Percentiles rank a stretch among this genome's conserved stretches.
Conservation (phyloP, 2,329 filamentous ascomycete genomes). For the Lecanicillium sp. region DNA sequence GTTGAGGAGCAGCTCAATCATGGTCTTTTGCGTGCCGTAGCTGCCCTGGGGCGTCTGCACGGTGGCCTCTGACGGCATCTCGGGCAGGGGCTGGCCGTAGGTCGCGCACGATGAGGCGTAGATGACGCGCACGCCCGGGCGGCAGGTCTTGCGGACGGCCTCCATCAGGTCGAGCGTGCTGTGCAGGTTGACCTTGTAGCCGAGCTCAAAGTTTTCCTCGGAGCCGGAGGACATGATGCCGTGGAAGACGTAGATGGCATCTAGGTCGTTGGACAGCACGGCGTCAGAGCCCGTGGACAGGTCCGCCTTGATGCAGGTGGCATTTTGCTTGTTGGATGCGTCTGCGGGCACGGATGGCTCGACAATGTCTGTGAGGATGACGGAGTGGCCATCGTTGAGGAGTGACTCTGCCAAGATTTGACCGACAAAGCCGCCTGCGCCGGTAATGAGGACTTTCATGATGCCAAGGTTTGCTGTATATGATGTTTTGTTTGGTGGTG, state of each 20-base stretch:
- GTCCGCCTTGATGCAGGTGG: constrained; percentile 10
- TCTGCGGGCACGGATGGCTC: constrained; percentile 36
- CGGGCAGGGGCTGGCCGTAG: constrained; percentile 42
- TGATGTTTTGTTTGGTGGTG: not conserved
- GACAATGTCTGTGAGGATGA: constrained; percentile 49
- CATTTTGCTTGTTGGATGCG: constrained; percentile 21
- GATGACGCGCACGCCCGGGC: constrained; percentile 44
- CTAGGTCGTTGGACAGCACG: constrained; percentile 20
- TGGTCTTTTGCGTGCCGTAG: constrained; percentile 54
- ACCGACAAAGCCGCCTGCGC: constrained; percentile 54
- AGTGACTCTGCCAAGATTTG: constrained; percentile 49
- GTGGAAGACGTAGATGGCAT: constrained; percentile 50
- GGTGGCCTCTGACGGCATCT: constrained; percentile 33
- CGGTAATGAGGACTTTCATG: constrained; percentile 46
- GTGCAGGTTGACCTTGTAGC: constrained; percentile 50
- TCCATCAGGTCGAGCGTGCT: constrained; percentile 46
- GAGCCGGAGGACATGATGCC: constrained; percentile 56
- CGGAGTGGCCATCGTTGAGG: constrained; percentile 30
- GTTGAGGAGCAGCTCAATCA: constrained; percentile 36
- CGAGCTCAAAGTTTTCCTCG: constrained; percentile 47
- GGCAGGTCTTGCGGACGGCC: constrained; percentile 29
- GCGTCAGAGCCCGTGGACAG: constrained; percentile 3
- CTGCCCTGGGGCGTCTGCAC: constrained; percentile 46
- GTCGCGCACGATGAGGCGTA: constrained; percentile 53
- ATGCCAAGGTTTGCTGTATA: constrained; percentile 1